phyloP scores from a whole-genome alignment of 2,329 filamentous ascomycete species.

The Dothistroma septosporum region DNA sequence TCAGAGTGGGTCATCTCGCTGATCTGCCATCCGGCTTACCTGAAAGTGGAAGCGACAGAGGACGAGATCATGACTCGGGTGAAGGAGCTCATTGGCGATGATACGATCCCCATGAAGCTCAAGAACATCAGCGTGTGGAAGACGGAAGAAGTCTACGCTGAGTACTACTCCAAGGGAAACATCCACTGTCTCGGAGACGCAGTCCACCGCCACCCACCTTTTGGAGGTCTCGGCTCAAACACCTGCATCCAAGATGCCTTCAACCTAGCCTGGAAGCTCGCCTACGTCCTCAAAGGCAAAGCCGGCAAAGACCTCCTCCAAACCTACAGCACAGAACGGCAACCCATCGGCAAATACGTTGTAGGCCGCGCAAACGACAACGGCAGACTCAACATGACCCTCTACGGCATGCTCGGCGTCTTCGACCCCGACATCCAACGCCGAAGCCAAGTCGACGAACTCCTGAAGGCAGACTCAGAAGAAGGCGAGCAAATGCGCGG shows the following conservation, averaged over 20 bases:
- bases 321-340: slow-evolving; percentile 4
- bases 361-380: slow-evolving; percentile 3
- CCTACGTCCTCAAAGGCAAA: slow-evolving; percentile 15
- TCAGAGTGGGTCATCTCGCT: slow-evolving; percentile 4
- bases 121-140: slow-evolving; percentile 5
- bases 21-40: not conserved
- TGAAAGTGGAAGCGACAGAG: not conserved
- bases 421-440: slow-evolving; percentile 15
- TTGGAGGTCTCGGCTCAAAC: slow-evolving; percentile 51
- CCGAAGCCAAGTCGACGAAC: slow-evolving; percentile 10
- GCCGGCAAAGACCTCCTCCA: slow-evolving; percentile 10
- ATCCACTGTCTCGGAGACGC: slow-evolving; percentile 51
- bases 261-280: slow-evolving; percentile 20
- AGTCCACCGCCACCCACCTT: slow-evolving; percentile 55
- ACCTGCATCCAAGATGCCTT: slow-evolving; percentile 17
- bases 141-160: not conserved
- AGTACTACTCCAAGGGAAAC: slow-evolving; percentile 2
- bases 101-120: slow-evolving; percentile 3
- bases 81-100: slow-evolving; percentile 6
- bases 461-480: slow-evolving; percentile 36
- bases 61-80: slow-evolving; percentile 2
- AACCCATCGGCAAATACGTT: slow-evolving; percentile 11
- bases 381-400: slow-evolving; percentile 3
- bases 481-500: slow-evolving; percentile 30
- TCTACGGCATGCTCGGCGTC: slow-evolving; percentile 12